A percentile compares a stretch with the other conserved stretches of the same genome.
phyloP scores from a whole-genome alignment of 768 basidiomycete genomes.

The Mycena crocata region DNA sequence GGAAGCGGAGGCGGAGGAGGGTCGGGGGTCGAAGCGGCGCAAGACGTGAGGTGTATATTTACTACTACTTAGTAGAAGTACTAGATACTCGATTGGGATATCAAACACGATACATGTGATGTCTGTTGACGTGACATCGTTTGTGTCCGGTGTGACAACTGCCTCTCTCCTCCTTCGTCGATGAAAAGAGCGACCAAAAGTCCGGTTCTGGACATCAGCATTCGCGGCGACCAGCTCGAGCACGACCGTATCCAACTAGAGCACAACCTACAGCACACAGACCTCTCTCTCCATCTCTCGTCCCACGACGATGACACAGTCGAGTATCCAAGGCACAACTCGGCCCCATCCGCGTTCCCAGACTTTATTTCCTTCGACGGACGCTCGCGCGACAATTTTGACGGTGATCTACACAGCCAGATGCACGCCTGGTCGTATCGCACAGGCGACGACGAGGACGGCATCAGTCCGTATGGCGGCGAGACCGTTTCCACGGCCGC shows the following conservation, averaged over 20 bases:
- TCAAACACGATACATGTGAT: constrained; percentile 17
- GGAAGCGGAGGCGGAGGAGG: constrained; percentile 70
- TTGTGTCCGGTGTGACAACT: not conserved
- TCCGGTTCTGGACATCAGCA: constrained; percentile 58
- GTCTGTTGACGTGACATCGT: constrained; percentile 3
- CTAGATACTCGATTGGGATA: not conserved
- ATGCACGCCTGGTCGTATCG: constrained; percentile 69
- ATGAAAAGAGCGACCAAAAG: constrained; percentile 54
- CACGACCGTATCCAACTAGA: constrained; percentile 83
- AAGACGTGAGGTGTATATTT: constrained; percentile 45
- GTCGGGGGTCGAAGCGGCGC: constrained; percentile 63
- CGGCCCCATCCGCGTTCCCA: constrained; percentile 65
- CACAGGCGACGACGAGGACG: constrained; percentile 72
- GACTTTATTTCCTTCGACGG: constrained; percentile 74
- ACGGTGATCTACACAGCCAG: constrained; percentile 61
- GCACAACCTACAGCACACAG: constrained; percentile 78
- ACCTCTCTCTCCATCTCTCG: constrained; percentile 78
- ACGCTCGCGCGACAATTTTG: constrained; percentile 66
- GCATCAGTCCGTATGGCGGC: constrained; percentile 72
- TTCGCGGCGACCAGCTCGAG: constrained; percentile 80
- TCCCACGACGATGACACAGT: constrained; percentile 63
- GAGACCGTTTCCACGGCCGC: constrained; percentile 85
- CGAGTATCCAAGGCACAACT: constrained; percentile 80
- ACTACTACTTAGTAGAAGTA: not conserved
- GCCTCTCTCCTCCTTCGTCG: constrained; percentile 2